A percentile compares a stretch with the other conserved stretches of the same genome.
Conservation (phyloP, 2,329 filamentous ascomycete species). For the Aspergillus terreus region DNA sequence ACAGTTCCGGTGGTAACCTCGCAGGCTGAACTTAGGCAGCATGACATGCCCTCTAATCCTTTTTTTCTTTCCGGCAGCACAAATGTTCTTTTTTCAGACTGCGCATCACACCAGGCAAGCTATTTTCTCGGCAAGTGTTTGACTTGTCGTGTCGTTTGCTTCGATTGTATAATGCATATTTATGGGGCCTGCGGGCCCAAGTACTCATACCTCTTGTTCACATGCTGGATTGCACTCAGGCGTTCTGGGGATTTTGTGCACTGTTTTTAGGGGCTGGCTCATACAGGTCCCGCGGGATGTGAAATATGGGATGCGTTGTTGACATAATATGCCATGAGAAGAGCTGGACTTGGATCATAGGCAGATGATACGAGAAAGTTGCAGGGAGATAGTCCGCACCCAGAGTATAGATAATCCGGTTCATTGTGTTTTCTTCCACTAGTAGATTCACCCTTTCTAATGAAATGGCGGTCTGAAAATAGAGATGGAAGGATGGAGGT, state of each 20-base stretch:
- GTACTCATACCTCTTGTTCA: background rate
- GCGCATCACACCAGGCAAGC: background rate
- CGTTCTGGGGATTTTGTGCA: slow-evolving; percentile 7
- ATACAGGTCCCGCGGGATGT: background rate
- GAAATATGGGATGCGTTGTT: slow-evolving; percentile 7
- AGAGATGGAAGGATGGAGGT: too few relatives aligned
- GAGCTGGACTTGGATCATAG: slow-evolving; percentile 18
- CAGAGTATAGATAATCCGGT: background rate
- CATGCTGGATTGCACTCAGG: slow-evolving; percentile 9
- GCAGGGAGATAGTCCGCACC: slow-evolving; percentile 15
- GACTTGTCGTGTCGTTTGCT: background rate
- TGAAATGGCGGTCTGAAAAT: too few relatives aligned
- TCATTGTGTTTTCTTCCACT: background rate
- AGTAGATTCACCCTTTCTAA: background rate
- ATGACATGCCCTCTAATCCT: too few relatives aligned
- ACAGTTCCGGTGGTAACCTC: too few relatives aligned
- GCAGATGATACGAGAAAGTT: slow-evolving; percentile 13
- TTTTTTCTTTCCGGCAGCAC: too few relatives aligned
- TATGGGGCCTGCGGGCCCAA: background rate
- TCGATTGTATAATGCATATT: background rate
- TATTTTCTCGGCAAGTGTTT: background rate
- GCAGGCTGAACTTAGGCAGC: too few relatives aligned
- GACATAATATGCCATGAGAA: slow-evolving; percentile 15
- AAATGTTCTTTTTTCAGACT: background rate
- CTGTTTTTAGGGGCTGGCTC: background rate